Evolutionary conservation across 1,139 yeast species (phyloP), one percentile per base, ranked within the genome.

Genomic region (Yamadazyma dendronema): DNA sequence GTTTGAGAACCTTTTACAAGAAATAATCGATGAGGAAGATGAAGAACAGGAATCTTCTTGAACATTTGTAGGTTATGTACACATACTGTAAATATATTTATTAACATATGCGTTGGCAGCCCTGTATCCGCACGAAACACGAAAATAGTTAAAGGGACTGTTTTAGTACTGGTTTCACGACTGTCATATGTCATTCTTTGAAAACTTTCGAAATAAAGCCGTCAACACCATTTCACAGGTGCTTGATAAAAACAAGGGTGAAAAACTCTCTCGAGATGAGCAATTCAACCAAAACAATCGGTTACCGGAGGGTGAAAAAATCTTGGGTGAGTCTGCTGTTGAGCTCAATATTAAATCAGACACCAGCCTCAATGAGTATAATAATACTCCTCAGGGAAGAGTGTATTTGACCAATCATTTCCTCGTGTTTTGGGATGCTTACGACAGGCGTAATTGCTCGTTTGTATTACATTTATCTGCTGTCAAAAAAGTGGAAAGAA

Each of bases 401-500:
- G 50, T 90, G 13, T 82, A 66, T 48, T 59, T 90, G 31, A 85
- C 96, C 1, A 79, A 79, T 39, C 86, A 84, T 45, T 92, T 81
- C 55, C 56, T 92, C 35, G 77, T 87, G 23, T 89, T 89, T 54
- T 70, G 78, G 39, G 88, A 87, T 51, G 74, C 78, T 4, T 79
- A 78, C 46, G 95, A 88, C 53, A 68, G 72, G 31, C 72, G 81
- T 40, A 77, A 81, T 39, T 85, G 94, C 53, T 73, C 79, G 8
- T 78, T 90, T 53, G 73, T 74, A 2, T 53, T 92, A 33, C 95
- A 94, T 45, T 63, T 92, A 33, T 79, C 92, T 7, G 78, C 96
- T 1, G 66, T 94, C 26, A 81, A 85, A 53, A 82, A 89, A 46
- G 95, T 92, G 17, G 97, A 92, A 57, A 70, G 97, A 38, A 70